phyloP scores from a whole-genome alignment of 2,329 filamentous ascomycete species.

The Arthroderma sp. region DNA sequence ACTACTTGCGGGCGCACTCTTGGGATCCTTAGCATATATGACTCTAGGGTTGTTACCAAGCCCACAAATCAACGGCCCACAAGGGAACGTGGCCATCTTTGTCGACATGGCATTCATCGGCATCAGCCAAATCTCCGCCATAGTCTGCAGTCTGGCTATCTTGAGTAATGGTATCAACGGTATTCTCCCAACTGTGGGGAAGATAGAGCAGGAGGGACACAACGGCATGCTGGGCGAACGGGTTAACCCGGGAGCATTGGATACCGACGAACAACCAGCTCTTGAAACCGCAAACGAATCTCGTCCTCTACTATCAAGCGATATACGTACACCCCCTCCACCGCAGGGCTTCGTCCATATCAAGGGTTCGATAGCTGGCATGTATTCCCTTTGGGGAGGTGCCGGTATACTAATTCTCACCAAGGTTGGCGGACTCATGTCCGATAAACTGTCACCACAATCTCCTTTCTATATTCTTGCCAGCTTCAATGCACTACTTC shows the following conservation, averaged over 20 bases:
- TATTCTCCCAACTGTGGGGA: conserved; percentile 9
- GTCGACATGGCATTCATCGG: conserved; percentile 69
- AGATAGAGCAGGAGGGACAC: background rate
- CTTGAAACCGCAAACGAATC: conserved; percentile 16
- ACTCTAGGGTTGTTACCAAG: conserved; percentile 63
- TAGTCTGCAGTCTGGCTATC: conserved; percentile 87
- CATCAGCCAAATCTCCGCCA: conserved; percentile 87
- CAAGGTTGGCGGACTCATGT: conserved; percentile 76
- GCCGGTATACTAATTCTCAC: conserved; percentile 82
- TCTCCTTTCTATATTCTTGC: conserved; percentile 95
- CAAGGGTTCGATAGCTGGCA: conserved; percentile 87
- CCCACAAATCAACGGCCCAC: conserved; percentile 60
- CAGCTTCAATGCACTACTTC: conserved; percentile 63
- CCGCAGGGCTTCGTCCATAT: conserved; percentile 42
- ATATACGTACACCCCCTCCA: background rate
- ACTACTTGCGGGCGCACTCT: conserved; percentile 55
- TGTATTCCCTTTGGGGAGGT: conserved; percentile 85
- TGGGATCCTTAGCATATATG: conserved; percentile 68
- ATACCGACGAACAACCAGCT: background rate
- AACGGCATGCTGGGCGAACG: background rate
- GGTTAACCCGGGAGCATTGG: background rate
- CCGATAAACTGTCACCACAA: conserved; percentile 60
- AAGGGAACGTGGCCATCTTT: conserved; percentile 59
- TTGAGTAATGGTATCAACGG: conserved; percentile 67
- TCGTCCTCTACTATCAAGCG: conserved; percentile 22